Base-by-base conservation (phyloP, 2,329 filamentous ascomycete species). In the Mycogone perniciosa region DNA sequence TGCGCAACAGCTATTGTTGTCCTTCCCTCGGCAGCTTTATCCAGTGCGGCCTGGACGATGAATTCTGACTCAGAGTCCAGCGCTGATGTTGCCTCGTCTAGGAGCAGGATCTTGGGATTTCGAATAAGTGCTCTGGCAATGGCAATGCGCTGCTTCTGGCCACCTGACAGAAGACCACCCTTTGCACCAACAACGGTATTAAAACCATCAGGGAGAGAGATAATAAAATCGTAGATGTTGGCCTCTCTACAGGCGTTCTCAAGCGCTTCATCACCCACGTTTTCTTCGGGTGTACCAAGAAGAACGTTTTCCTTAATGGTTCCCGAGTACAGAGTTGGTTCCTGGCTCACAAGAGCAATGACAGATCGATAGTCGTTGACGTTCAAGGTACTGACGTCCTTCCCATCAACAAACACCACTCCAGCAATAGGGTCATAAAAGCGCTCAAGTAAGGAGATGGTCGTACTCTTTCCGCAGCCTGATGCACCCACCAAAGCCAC, bases 1-100 rank as follows among this genome's bases (percentile, higher is more conserved):
- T 97, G 92, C 3, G 93, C 93, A 1, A 97, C 91, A 1, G 92
- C 91, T 55, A 99, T 93, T 0, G 92, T 97, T 6, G 90, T 95
- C 46, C 90, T 80, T 44, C 84, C 89, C 74, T 88, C 85, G 20
- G 89, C 85, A 1, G 89, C 90, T 55, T 84, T 82, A 67, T 96
- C 87, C n/a, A 93, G 76, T 0, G 88, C 88, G 0, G 80, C 84
- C 68, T 92, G 88, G 37, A 92, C 88, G 1, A 90, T 82, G 62
- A 89, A 85, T 67, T 92, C 88, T 2, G 77, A 82, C 67, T 89
- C 85, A 0, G 80, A 84, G 65, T 89, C 89, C 3, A 95, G 71
- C 0, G 87, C 87, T 2, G 80, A 83, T 4, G 88, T 89, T 5
- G 89, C 88, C 72, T 93, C 88, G 61, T 93, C 88, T 0, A 93